phyloP scores from a whole-genome alignment of 2,329 filamentous ascomycete species.

The Fusarium oxysporum region DNA sequence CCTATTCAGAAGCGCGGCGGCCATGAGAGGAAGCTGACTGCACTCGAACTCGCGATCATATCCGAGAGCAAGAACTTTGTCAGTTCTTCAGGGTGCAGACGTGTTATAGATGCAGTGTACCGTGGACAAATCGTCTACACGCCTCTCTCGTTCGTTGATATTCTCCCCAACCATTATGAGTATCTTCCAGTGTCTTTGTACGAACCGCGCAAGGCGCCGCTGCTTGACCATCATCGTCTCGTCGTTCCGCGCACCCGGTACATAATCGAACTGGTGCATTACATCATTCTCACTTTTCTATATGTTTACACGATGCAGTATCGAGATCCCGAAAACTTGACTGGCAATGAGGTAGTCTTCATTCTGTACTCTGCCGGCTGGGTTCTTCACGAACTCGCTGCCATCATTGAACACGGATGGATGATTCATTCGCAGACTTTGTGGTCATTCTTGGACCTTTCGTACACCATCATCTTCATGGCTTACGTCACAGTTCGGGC shows the following conservation, averaged over 20 bases:
- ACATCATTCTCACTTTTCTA: constrained; percentile 68
- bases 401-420: constrained; percentile 72
- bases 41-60: constrained; percentile 77
- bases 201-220: constrained; percentile 70
- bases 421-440: constrained; percentile 77
- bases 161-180: constrained; percentile 78
- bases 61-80: constrained; percentile 76
- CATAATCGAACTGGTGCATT: constrained; percentile 72
- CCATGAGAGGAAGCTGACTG: constrained; percentile 68
- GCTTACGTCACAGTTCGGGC: constrained; percentile 69
- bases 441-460: constrained; percentile 79
- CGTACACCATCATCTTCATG: constrained; percentile 71
- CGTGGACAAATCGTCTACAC: constrained; percentile 76
- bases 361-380: constrained; percentile 73
- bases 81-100: constrained; percentile 72
- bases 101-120: constrained; percentile 76
- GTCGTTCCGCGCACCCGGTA: constrained; percentile 75
- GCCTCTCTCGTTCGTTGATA: constrained; percentile 75
- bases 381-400: constrained; percentile 72
- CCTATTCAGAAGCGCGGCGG: constrained; percentile 54
- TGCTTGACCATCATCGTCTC: constrained; percentile 77
- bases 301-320: constrained; percentile 72
- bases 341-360: constrained; percentile 67
- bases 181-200: constrained; percentile 75
- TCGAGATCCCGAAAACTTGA: constrained; percentile 57